These are phyloP conservation scores for Phlebopus sp. DNA, from an alignment of 1,284 basidiomycete species.

Conservation along the genomic window DNA sequence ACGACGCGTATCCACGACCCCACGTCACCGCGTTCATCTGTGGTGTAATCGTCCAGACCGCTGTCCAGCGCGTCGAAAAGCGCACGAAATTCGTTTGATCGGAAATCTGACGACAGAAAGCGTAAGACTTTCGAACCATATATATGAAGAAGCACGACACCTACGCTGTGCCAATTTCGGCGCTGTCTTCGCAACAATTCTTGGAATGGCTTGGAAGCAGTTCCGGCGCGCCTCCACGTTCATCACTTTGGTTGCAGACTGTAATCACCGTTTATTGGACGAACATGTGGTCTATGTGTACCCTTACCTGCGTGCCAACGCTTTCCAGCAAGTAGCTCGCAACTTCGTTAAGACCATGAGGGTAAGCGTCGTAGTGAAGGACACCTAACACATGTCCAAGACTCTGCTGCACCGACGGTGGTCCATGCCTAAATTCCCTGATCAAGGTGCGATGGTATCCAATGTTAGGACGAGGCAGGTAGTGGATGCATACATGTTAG, in stretches of 20 bases:
- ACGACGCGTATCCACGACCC: slow-evolving; percentile 94
- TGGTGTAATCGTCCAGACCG: slow-evolving; percentile 87
- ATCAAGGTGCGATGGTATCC: slow-evolving; percentile 52
- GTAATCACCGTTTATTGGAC: slow-evolving; percentile 25
- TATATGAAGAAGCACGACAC: slow-evolving; percentile 23
- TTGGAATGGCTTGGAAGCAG: slow-evolving; percentile 64
- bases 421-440: slow-evolving; percentile 56
- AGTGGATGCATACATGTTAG: slow-evolving; percentile 9
- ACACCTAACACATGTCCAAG: slow-evolving; percentile 74
- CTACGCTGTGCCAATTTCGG: slow-evolving; percentile 46
- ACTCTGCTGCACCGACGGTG: slow-evolving; percentile 68
- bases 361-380: slow-evolving; percentile 61
- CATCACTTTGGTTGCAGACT: slow-evolving; percentile 44
- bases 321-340: slow-evolving; percentile 60
- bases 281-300: slow-evolving; percentile 21
- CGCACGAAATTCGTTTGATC: slow-evolving; percentile 39
- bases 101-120: slow-evolving; percentile 41
- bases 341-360: slow-evolving; percentile 49
- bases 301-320: slow-evolving; percentile 52
- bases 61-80: slow-evolving; percentile 53
- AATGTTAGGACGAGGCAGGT: slow-evolving; percentile 20
- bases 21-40: slow-evolving; percentile 94
- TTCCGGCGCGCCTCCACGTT: slow-evolving; percentile 71
- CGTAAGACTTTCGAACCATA: slow-evolving; percentile 11
- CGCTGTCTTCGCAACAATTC: slow-evolving; percentile 50